These are phyloP conservation scores for Allium sativum DNA, from an alignment of 106 monocot genomes.

Conservation along the genomic window DNA sequence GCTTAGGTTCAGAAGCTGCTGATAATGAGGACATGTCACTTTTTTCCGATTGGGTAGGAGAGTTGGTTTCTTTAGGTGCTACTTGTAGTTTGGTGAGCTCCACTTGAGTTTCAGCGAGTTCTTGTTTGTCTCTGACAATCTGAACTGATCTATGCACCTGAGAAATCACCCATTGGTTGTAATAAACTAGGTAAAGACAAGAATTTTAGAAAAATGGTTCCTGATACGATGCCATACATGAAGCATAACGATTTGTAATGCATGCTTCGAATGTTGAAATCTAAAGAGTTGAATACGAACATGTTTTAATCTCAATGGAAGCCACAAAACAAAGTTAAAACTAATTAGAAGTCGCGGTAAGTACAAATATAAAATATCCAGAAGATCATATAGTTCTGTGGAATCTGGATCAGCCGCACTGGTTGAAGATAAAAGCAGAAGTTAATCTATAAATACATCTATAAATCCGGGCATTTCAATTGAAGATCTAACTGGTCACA, in stretches of 20 bases:
- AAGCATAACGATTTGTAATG: neutral
- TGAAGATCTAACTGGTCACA: no score
- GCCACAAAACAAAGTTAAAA: no score
- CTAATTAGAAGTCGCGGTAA: no score
- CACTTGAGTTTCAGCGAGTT: slow-evolving; percentile 80
- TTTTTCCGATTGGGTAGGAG: slow-evolving; percentile 13
- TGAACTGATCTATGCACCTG: slow-evolving; percentile 92
- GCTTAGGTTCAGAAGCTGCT: slow-evolving; percentile 34
- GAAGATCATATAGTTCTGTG: no score
- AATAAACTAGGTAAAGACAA: neutral
- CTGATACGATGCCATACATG: neutral
- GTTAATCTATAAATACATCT: no score
- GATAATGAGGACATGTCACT: slow-evolving; percentile 23
- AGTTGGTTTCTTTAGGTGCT: slow-evolving; percentile 38
- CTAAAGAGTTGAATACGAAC: neutral
- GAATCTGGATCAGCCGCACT: no score
- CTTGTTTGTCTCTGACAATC: slow-evolving; percentile 87
- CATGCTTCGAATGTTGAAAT: neutral
- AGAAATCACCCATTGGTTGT: neutral
- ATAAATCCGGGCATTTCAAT: no score
- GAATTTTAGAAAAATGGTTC: neutral
- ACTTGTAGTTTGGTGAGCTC: slow-evolving; percentile 73
- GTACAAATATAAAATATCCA: no score
- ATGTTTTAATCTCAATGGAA: no score
- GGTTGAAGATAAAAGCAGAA: no score